Conservation (phyloP, 2,329 filamentous ascomycete species). For the Talaromyces sp. region DNA sequence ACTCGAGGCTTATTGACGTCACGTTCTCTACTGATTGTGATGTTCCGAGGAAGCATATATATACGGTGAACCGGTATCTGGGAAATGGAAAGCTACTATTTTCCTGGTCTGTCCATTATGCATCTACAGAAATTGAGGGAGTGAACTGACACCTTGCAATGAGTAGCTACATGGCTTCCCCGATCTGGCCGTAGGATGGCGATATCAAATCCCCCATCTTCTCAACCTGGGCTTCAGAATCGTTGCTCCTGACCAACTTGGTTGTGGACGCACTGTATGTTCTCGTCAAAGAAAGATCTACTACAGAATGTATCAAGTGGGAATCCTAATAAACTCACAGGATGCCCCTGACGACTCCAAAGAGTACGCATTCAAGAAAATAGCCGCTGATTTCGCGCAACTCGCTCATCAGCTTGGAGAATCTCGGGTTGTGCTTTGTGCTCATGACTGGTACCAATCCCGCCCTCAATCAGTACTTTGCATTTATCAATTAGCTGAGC, state of each 20-base stretch:
- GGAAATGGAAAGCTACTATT: constrained; percentile 47
- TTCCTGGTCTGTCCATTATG: constrained; percentile 43
- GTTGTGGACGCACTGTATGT: constrained; percentile 69
- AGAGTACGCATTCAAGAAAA: constrained; percentile 66
- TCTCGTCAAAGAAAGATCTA: not conserved
- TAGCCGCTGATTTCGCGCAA: constrained; percentile 68
- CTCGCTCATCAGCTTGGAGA: constrained; percentile 57
- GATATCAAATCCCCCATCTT: constrained; percentile 77
- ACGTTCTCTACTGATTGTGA: not conserved
- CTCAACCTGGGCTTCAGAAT: constrained; percentile 68
- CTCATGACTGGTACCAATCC: constrained; percentile 72
- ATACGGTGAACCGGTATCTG: constrained; percentile 43
- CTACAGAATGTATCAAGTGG: not conserved
- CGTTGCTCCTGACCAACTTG: constrained; percentile 78
- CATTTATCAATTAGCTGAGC: no score
- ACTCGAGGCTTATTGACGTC: not conserved
- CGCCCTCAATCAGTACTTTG: not conserved
- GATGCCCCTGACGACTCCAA: constrained; percentile 57
- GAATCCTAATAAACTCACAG: constrained; percentile 22
- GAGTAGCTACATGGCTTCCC: constrained; percentile 70
- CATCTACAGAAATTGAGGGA: not conserved
- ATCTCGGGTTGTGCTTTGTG: constrained; percentile 68
- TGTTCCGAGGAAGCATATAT: constrained; percentile 43
- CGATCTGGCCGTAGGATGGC: constrained; percentile 79
- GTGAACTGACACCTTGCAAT: not conserved